Evolutionary conservation across 768 basidiomycete species (phyloP).

Genomic region (Russula sp.): DNA sequence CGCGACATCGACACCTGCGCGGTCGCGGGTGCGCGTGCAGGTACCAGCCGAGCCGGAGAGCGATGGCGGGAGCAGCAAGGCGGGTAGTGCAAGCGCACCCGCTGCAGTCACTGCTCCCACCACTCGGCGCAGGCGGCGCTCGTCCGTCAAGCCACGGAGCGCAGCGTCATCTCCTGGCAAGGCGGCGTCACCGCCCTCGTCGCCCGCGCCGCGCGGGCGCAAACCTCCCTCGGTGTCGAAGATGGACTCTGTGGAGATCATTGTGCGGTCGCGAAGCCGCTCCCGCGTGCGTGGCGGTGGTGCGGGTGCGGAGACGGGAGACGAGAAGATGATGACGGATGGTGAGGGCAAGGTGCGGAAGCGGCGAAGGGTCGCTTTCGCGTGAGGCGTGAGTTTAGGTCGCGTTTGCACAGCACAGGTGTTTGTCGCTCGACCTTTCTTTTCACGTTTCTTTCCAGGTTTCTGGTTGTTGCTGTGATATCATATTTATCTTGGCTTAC

Average conservation of each 20-base stretch:
- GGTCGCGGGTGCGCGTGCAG: neutral
- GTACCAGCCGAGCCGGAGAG: neutral
- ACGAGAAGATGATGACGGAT: slow-evolving; percentile 12
- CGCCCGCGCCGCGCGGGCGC: slow-evolving; percentile 5
- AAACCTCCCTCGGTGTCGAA: slow-evolving; percentile 4
- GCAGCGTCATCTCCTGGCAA: neutral
- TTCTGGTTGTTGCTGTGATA: too few species aligned
- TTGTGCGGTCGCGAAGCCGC: slow-evolving; percentile 10
- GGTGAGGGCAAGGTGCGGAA: slow-evolving; percentile 10
- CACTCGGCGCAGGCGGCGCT: neutral
- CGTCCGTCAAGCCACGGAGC: neutral
- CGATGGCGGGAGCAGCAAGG: slow-evolving; percentile 6
- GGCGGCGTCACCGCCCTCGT: neutral
- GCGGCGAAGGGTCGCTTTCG: slow-evolving; percentile 8
- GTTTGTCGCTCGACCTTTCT: neutral
- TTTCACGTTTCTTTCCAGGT: too few species aligned
- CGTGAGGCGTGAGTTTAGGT: neutral
- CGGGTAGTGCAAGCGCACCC: neutral
- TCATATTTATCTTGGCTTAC: neutral
- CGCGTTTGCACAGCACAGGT: neutral
- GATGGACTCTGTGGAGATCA: slow-evolving; percentile 15
- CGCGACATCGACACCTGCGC: neutral
- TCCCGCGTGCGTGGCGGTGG: slow-evolving; percentile 10
- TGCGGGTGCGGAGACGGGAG: slow-evolving; percentile 11
- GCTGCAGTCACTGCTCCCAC: neutral